Percentiles rank a stretch among this genome's conserved stretches.
Evolutionary conservation across 2,329 filamentous ascomycete species (phyloP).

Genomic region (Blastomyces emzantsi): DNA sequence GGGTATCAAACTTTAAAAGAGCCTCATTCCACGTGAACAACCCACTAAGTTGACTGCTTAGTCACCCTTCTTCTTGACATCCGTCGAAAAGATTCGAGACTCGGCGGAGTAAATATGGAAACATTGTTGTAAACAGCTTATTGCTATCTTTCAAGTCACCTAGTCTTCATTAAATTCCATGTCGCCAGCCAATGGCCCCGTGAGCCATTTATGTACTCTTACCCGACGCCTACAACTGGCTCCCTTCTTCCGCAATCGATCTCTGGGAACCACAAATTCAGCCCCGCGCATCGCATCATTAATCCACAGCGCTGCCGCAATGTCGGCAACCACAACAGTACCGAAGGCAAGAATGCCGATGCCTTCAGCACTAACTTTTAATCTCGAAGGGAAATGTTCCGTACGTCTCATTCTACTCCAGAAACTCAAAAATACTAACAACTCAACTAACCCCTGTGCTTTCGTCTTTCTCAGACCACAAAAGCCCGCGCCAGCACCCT

Average conservation of each 20-base stretch:
- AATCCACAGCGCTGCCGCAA: not conserved
- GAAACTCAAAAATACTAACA: not conserved
- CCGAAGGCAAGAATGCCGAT: constrained; percentile 25
- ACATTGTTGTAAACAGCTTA: not conserved
- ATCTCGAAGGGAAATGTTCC: constrained; percentile 68
- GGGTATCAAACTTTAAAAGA: not conserved
- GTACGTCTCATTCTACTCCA: constrained; percentile 42
- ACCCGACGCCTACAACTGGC: not conserved
- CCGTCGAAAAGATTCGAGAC: not conserved
- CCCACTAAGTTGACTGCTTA: too few relatives aligned
- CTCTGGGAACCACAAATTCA: too few relatives aligned
- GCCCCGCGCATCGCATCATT: not conserved
- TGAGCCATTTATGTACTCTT: not conserved
- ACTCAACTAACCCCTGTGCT: not conserved
- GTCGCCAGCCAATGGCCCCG: not conserved
- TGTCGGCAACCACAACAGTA: not conserved
- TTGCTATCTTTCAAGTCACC: not conserved
- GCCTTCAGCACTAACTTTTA: constrained; percentile 63
- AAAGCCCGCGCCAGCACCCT: constrained; percentile 85
- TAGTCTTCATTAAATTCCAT: constrained; percentile 1
- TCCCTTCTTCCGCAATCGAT: not conserved
- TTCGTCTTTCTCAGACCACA: constrained; percentile 52
- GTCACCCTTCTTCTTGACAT: not conserved
- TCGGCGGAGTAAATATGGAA: not conserved
- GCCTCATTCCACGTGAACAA: not conserved